These are phyloP conservation scores for Peronospora farinosa DNA, from an alignment of 352 stramenopile genomes.

Conservation along the genomic window DNA sequence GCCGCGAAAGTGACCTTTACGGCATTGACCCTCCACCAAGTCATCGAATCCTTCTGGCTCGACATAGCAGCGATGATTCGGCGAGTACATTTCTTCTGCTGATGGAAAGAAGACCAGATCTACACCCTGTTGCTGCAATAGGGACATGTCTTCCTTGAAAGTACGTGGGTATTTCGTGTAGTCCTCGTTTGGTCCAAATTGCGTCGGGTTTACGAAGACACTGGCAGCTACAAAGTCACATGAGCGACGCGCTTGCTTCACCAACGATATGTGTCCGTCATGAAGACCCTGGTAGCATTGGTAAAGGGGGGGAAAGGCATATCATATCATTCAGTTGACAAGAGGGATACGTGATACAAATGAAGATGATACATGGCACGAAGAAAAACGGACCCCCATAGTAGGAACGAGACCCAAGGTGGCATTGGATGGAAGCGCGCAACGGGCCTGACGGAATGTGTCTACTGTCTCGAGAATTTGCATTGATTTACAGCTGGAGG, in stretches of 20 bases:
- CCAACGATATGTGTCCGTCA: slow-evolving; percentile 90
- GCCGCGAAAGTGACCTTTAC: slow-evolving; percentile 96
- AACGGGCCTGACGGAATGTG: slow-evolving; percentile 43
- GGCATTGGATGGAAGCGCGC: slow-evolving; percentile 37
- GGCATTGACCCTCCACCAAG: slow-evolving; percentile 86
- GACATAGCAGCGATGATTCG: slow-evolving; percentile 86
- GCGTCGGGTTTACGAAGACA: slow-evolving; percentile 98
- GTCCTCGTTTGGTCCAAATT: slow-evolving; percentile 98
- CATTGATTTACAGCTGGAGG: slow-evolving; percentile 17
- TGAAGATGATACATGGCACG: neutral
- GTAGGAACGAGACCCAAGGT: slow-evolving; percentile 97
- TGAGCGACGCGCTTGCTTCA: slow-evolving; percentile 76
- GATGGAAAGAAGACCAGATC: slow-evolving; percentile 88
- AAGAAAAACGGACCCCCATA: slow-evolving; percentile 87
- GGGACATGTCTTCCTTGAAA: slow-evolving; percentile 89
- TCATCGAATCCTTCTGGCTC: slow-evolving; percentile 92
- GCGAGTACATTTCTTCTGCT: slow-evolving; percentile 84
- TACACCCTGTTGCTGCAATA: slow-evolving; percentile 83
- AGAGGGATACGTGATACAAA: neutral
- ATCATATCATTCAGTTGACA: neutral
- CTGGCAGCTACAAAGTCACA: slow-evolving; percentile 94
- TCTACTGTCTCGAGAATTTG: slow-evolving; percentile 54
- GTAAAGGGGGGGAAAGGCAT: neutral
- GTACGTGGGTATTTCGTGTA: slow-evolving; percentile 97
- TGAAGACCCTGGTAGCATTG: slow-evolving; percentile 83